Evolutionary conservation across 2,329 filamentous ascomycete genomes (phyloP).

Genomic region (Dichotomopilus funicola): DNA sequence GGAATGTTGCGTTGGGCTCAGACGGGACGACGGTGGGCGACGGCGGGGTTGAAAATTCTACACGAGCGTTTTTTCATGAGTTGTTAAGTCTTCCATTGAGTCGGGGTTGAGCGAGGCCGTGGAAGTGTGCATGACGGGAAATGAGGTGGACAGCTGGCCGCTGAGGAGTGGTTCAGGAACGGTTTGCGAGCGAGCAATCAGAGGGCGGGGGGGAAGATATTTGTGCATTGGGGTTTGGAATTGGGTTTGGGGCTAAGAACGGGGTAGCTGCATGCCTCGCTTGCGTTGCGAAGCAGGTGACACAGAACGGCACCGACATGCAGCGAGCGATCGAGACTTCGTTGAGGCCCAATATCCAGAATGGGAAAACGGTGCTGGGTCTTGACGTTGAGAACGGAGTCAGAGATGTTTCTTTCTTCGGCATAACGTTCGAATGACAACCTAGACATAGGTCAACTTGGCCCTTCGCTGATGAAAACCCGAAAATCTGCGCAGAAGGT

Average conservation of each 20-base stretch:
- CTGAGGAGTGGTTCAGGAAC: not conserved
- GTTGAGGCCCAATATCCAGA: conserved; percentile 6
- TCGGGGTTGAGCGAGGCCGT: not conserved
- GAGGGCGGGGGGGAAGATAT: not conserved
- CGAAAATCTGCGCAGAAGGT: not conserved
- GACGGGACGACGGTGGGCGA: no score
- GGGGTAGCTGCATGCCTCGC: not conserved
- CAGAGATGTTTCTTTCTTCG: no score
- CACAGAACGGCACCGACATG: conserved; percentile 2
- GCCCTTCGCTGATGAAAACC: not conserved
- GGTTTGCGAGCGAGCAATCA: no score
- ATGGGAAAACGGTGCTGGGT: not conserved
- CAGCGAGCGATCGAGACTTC: not conserved
- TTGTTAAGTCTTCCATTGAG: not conserved
- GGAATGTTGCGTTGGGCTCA: no score
- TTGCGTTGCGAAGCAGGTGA: conserved; percentile 1
- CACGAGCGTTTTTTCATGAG: no score
- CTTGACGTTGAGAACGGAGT: not conserved
- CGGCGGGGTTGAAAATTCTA: no score
- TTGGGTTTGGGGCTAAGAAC: not conserved
- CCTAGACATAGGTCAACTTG: no score
- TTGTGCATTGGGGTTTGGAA: not conserved
- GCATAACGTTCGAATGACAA: no score
- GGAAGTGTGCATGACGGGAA: not conserved
- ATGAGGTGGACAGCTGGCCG: not conserved